Evolutionary conservation across 2,329 filamentous ascomycete genomes (phyloP).

Genomic region (Dothistroma septosporum): DNA sequence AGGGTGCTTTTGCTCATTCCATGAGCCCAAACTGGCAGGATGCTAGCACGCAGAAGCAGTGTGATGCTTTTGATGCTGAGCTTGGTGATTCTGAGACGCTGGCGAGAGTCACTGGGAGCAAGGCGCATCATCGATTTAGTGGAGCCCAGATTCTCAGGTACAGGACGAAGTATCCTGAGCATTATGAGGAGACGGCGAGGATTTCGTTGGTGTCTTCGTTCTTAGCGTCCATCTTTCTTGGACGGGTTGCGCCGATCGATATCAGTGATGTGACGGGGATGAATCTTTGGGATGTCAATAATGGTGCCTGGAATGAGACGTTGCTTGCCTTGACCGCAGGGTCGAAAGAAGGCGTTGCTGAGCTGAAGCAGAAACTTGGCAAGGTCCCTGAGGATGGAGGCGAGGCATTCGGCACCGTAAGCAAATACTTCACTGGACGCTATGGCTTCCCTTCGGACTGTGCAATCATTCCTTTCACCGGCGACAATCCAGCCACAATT

Average conservation of each 20-base stretch:
- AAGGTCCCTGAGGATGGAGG: slow-evolving; percentile 76
- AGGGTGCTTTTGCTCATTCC: slow-evolving; percentile 70
- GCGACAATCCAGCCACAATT: slow-evolving; percentile 94
- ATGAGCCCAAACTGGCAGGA: slow-evolving; percentile 98
- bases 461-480: slow-evolving; percentile 79
- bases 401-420: slow-evolving; percentile 68
- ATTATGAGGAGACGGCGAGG: slow-evolving; percentile 73
- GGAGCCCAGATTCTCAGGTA: slow-evolving; percentile 95
- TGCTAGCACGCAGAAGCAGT: slow-evolving; percentile 87
- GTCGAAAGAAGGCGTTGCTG: slow-evolving; percentile 53
- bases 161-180: slow-evolving; percentile 70
- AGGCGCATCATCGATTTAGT: slow-evolving; percentile 96
- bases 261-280: slow-evolving; percentile 94
- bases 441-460: slow-evolving; percentile 76
- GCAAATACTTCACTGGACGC: slow-evolving; percentile 70
- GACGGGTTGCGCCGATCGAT: slow-evolving; percentile 80
- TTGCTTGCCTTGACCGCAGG: slow-evolving; percentile 74
- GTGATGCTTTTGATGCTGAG: slow-evolving; percentile 75
- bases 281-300: slow-evolving; percentile 89
- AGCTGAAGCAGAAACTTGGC: slow-evolving; percentile 74
- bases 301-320: slow-evolving; percentile 66
- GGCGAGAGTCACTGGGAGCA: slow-evolving; percentile 79
- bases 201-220: slow-evolving; percentile 96
- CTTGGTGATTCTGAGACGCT: slow-evolving; percentile 65
- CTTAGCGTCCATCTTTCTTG: slow-evolving; percentile 84